Evolutionary conservation across 2,329 filamentous ascomycete species (phyloP), one percentile per base, ranked within the genome.

Genomic region (Fusarium torreyae): DNA sequence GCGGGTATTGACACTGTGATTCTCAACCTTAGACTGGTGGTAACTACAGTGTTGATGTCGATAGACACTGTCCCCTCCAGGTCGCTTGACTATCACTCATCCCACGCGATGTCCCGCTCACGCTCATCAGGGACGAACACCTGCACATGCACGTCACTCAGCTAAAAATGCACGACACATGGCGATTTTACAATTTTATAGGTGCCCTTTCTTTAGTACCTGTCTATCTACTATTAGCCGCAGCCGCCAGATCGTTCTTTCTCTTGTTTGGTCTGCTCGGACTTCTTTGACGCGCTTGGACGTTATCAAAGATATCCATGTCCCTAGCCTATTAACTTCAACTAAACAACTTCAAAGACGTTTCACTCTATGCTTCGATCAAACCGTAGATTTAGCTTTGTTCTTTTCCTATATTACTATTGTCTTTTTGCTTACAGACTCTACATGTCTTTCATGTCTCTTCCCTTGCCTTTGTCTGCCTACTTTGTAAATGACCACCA

Each of bases 111-210:
- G 63, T 70, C 69, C 66, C 63, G 58, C 63, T 55, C 57, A 55
- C 48, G 63, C 66, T 65, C 63, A 66, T 66, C 68, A 66, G 61
- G 59, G 31, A 72, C 69, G 43, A 60, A 63, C 63, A 49, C 54
- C 61, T 69, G 65, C 68, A 51, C 46, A 66, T 69, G 66, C 66
- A 70, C 66, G 66, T 69, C 66, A 69, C 66, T 62, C 66, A 66
- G 59, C 54, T 52, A 53, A 56, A 69, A 54, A 65, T 70, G 68
- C 66, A 70, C 67, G 66, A 67, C 66, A 70, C 44, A 64, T 45
- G 51, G 48, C 52, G 28, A 42, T 22, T 43, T 49, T 8, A 20
- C 20, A 50, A 31, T 69, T 66, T 50, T 53, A 54, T 61, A 68
- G 53, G 49, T 62, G 40, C 56, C 39, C 38, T 57, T 57, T 34